A percentile compares a stretch with the other conserved stretches of the same genome.
Conservation (phyloP, 129 eudicot species). For the Smallanthus sonchifolius region DNA sequence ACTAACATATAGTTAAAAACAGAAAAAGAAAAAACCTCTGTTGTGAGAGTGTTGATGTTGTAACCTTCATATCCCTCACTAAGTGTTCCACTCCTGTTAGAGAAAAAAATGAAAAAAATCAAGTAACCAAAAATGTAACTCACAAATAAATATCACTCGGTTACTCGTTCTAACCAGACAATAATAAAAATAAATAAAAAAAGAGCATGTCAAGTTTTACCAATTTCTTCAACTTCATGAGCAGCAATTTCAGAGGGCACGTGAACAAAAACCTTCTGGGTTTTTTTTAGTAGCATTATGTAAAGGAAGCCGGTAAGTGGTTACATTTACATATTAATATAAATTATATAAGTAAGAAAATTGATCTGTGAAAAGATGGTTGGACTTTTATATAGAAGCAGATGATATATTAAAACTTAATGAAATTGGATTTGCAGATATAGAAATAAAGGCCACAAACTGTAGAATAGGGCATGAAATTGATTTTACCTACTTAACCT, state of each 20-base stretch:
- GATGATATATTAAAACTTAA: background rate
- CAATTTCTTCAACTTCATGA: slow-evolving; percentile 99
- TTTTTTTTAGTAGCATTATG: slow-evolving; percentile 94
- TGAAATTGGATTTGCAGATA: background rate
- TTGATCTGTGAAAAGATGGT: slow-evolving; percentile 1
- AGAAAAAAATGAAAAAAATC: background rate
- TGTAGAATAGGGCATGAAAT: background rate
- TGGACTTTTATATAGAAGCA: slow-evolving; percentile 7
- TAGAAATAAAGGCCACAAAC: background rate
- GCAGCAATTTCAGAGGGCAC: slow-evolving; percentile 98
- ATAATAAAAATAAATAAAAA: background rate
- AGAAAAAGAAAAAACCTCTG: slow-evolving; percentile 49
- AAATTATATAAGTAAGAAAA: background rate
- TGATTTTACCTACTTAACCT: slow-evolving; percentile 85
- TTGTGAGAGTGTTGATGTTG: slow-evolving; percentile 94
- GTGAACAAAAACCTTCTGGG: slow-evolving; percentile 46
- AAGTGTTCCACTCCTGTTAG: slow-evolving; percentile 94
- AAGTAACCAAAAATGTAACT: background rate
- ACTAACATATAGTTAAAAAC: background rate
- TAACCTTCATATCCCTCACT: slow-evolving; percentile 95
- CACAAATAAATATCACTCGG: background rate
- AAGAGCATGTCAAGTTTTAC: slow-evolving; percentile 27
- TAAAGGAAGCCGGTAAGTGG: background rate
- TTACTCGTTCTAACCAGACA: background rate
- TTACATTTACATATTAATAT: slow-evolving; percentile 9